Evolutionary conservation across 2,329 filamentous ascomycete genomes (phyloP), one percentile per base, ranked within the genome.

Genomic region (Zymoseptoria tritici): DNA sequence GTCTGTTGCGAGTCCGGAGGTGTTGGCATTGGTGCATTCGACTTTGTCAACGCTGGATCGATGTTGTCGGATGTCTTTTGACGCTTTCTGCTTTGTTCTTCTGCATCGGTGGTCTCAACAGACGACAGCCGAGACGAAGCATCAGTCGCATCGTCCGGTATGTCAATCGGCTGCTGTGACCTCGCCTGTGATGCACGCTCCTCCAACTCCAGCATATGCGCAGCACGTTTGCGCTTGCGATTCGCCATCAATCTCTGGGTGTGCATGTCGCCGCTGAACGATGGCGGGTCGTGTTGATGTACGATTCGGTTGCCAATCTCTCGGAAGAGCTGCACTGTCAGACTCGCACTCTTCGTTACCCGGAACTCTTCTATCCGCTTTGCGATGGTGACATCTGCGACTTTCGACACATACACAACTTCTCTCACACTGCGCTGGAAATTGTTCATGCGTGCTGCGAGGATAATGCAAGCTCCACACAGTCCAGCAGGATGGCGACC

Each of bases 371-470:
- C 87, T 9, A 99, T 79, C 62, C 94, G 91, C 72, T 93, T 90
- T 70, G 91, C 89, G 61, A 99, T 91, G 7, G 94, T 99, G 62
- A 91, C 84, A 65, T 95, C 95, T 50, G 92, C 95, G 55, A 97
- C 92, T 72, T 97, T 97, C 72, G 97, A 93, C 46, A 97, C 90
- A 72, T 96, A 97, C n/a, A 97, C 93, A 8, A 99, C 89, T 75
- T 99, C 94, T 29, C 91, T 85, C 11, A 96, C 86, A 0, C 91
- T 96, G 19, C 94, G 87, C 52, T 93, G 88, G 72, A 95, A 99
- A 75, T 97, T 97, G 81, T 97, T 96, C 88, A 97, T 97, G 56
- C 94, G 89, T 8, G 94, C 93, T 6, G 94, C 94, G 73, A 99
- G 87, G 62, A 99, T 89, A 54, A 99, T 83, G 66, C 92, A 96